Conservation (phyloP, 805 yeast species). For the Saccharomyces eubayanus region DNA sequence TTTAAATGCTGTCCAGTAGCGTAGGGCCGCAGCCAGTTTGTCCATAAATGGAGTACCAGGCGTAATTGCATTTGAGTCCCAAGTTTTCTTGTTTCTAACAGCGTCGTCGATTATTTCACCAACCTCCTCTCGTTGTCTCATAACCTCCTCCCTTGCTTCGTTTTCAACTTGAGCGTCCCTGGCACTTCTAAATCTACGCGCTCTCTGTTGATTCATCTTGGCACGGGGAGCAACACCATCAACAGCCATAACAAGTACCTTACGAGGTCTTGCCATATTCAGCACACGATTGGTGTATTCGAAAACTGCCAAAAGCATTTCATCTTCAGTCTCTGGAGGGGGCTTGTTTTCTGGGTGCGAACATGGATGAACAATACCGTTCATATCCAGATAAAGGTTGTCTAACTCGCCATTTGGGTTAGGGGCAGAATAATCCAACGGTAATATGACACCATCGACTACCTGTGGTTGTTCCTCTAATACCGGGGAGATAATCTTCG, state of each 20-base stretch:
- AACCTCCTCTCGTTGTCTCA: conserved; percentile 24
- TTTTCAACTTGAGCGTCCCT: conserved; percentile 77
- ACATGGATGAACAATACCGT: conserved; percentile 98
- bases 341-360: conserved; percentile 96
- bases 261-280: conserved; percentile 90
- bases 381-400: conserved; percentile 92
- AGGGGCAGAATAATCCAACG: conserved; percentile 59
- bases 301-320: conserved; percentile 90
- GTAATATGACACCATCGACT: conserved; percentile 55
- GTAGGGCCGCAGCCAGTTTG: conserved; percentile 66
- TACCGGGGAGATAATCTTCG: conserved; percentile 88
- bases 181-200: conserved; percentile 88
- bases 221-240: conserved; percentile 99
- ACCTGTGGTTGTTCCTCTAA: conserved; percentile 58
- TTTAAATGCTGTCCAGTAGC: conserved; percentile 91
- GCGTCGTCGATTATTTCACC: conserved; percentile 72
- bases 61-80: conserved; percentile 96
- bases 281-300: conserved; percentile 87
- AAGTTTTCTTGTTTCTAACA: conserved; percentile 61
- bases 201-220: conserved; percentile 93
- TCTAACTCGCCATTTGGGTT: conserved; percentile 96
- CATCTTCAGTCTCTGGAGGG: conserved; percentile 93
- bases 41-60: conserved; percentile 99
- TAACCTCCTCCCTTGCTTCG: conserved; percentile 53
- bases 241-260: conserved; percentile 87